These are phyloP conservation scores for Mimosa pudica DNA, from an alignment of 306 rosid genomes.

Conservation along the genomic window DNA sequence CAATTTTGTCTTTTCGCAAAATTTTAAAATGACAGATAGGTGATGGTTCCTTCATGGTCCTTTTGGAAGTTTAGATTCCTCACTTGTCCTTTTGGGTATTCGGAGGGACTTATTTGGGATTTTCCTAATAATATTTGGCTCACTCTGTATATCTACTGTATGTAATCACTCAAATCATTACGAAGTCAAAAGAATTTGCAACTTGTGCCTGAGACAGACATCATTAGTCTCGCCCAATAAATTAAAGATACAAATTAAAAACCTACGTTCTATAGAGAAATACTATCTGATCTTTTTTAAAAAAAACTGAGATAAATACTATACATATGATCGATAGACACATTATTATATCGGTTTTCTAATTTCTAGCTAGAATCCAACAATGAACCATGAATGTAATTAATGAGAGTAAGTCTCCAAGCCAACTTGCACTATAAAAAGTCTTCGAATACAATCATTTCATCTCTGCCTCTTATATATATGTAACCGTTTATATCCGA, in stretches of 20 bases:
- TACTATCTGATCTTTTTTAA: too few relatives aligned
- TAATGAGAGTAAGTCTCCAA: neutral
- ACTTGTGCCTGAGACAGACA: neutral
- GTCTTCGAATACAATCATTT: neutral
- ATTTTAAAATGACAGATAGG: too few relatives aligned
- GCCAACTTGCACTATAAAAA: neutral
- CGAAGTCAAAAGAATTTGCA: neutral
- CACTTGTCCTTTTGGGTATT: too few relatives aligned
- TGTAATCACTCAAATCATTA: neutral
- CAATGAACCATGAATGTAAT: neutral
- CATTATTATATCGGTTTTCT: neutral
- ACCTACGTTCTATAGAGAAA: neutral
- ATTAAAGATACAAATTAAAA: neutral
- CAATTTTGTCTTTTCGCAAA: too few relatives aligned
- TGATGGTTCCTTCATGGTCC: too few relatives aligned
- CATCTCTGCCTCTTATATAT: neutral
- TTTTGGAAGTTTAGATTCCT: too few relatives aligned
- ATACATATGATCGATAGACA: neutral
- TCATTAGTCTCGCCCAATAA: neutral
- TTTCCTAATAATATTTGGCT: too few relatives aligned
- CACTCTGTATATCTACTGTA: neutral
- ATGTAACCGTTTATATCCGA: neutral
- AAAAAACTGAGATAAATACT: too few relatives aligned
- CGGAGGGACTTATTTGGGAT: too few relatives aligned
- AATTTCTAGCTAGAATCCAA: neutral